These are phyloP conservation scores for Adansonia gregorii DNA, from an alignment of 441 rosid species.

Conservation along the genomic window DNA sequence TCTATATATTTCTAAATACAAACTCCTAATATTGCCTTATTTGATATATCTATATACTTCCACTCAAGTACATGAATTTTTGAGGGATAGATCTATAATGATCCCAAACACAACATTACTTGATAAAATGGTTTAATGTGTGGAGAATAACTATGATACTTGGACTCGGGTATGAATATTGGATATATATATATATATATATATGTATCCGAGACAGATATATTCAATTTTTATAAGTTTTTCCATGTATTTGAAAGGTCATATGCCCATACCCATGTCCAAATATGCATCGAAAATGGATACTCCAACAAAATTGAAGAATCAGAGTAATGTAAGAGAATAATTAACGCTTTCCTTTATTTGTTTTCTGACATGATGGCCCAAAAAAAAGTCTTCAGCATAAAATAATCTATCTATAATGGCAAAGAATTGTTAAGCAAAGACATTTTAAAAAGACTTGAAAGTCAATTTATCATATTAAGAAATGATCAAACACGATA, in stretches of 20 bases:
- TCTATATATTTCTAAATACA: neutral
- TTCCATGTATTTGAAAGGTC: no score
- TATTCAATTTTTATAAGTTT: no score
- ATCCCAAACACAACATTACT: neutral
- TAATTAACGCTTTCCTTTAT: neutral
- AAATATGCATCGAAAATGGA: no score
- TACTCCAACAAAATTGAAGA: no score
- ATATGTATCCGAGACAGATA: no score
- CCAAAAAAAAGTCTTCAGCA: neutral
- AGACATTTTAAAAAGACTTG: constrained; percentile 9
- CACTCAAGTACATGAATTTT: neutral
- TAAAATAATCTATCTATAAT: neutral
- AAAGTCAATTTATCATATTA: neutral
- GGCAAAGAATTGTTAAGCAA: neutral
- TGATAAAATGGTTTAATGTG: neutral
- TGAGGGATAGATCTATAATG: neutral
- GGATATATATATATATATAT: no score
- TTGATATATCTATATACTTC: neutral
- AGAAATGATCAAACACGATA: neutral
- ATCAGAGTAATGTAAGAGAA: no score
- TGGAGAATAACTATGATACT: no score
- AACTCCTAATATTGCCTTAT: neutral
- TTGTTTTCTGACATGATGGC: constrained; percentile 5
- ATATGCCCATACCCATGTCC: no score
- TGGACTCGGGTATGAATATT: no score